Conservation (phyloP, 352 stramenopile species). For the Phytophthora ramorum region DNA sequence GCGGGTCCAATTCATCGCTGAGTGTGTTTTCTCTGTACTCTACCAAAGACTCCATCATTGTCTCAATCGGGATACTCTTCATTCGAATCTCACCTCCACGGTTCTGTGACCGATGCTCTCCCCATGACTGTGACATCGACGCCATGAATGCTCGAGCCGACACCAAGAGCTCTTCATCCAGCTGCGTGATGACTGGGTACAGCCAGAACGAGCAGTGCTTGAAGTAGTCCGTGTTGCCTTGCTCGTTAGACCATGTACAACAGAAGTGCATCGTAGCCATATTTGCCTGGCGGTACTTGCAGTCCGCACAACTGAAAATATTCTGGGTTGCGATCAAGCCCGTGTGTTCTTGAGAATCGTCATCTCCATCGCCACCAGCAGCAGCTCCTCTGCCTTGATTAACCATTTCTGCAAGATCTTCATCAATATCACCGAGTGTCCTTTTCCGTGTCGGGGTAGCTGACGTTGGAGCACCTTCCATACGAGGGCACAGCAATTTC, state of each 20-base stretch:
- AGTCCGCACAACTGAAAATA: conserved; percentile 87
- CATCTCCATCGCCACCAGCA: conserved; percentile 27
- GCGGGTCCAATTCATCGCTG: conserved; percentile 80
- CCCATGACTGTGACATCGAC: conserved; percentile 72
- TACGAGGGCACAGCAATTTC: conserved; percentile 81
- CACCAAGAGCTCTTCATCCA: conserved; percentile 88
- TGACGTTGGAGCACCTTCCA: conserved; percentile 38
- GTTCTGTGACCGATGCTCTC: conserved; percentile 71
- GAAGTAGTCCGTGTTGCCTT: conserved; percentile 90
- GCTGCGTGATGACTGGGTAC: conserved; percentile 82
- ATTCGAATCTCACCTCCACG: conserved; percentile 79
- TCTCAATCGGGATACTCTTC: conserved; percentile 86
- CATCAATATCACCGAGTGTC: conserved; percentile 50
- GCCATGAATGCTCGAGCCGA: conserved; percentile 79
- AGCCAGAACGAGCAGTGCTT: conserved; percentile 91
- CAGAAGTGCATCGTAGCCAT: conserved; percentile 89
- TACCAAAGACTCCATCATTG: conserved; percentile 71
- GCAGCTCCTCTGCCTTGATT: conserved; percentile 24
- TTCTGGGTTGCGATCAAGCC: conserved; percentile 69
- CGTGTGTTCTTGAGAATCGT: conserved; percentile 38
- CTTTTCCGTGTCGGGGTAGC: conserved; percentile 39
- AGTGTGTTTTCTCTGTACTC: conserved; percentile 85
- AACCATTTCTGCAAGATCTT: conserved; percentile 60
- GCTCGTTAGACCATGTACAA: conserved; percentile 90
- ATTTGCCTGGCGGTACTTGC: conserved; percentile 80